Evolutionary conservation across 495 filamentous ascomycete species (phyloP), one percentile per base, ranked within the genome.

Genomic region (Trichoderma virens): DNA sequence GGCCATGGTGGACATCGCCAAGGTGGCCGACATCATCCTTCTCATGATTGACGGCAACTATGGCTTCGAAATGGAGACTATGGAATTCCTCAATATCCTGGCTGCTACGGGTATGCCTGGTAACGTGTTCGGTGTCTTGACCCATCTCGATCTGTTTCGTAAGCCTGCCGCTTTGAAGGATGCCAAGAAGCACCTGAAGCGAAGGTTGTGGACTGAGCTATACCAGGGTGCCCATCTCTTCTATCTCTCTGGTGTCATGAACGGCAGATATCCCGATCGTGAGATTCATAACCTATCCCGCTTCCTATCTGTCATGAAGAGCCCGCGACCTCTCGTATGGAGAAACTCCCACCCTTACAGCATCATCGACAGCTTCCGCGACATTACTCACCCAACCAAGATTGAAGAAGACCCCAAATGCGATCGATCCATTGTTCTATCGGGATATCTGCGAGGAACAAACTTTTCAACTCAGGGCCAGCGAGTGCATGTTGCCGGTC

Each of bases 11-110:
- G 94, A 98, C 76, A 82, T 97, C 28, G 88, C 93, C 38, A 98
- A 98, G 74, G 89, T 98, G 32, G 93, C 93, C 27, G 94, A 98
- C 72, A 97, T 98, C 67, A 91, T 98, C 3, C 78, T 98, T 30
- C 79, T 98, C 32, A 91, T 98, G 90, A 98, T 98, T 65, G 94
- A 98, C 72, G 95, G 93, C 39, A 97, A 97, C 76, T 98, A 87
- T 72, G 94, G 94, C 2, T 98, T 98, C 70, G 94, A 98, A 78
- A 98, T 98, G 94, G 94, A 98, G 79, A 98, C 94, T 1, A 98
- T 98, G 95, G 94, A 98, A 74, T 98, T 98, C 68, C 75, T 98
- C 70, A 97, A 97, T 69, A 86, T 95, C 51, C 78, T 98, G 62
- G 86, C 90, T 7, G 83, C 91, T 11, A 93, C 89, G 62, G 94